These are phyloP conservation scores for Solanum chiquidenum DNA, from an alignment of 257 asterid species.

Conservation along the genomic window DNA sequence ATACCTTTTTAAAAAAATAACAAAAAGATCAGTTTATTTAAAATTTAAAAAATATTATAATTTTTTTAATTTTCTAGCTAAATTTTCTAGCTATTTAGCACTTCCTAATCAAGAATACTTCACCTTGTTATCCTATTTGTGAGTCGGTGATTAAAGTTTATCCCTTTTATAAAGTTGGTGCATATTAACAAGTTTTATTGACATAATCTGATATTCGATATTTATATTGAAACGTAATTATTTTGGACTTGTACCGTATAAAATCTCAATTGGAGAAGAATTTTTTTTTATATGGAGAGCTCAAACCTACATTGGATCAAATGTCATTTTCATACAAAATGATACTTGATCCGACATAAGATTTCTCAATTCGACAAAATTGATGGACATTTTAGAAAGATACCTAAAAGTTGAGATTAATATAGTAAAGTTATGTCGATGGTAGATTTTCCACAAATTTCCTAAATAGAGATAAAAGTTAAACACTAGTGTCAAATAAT, in stretches of 20 bases:
- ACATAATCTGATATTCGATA: not conserved
- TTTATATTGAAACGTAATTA: too few relatives aligned
- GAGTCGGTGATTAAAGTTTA: not conserved
- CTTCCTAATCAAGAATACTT: not conserved
- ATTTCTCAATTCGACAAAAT: not conserved
- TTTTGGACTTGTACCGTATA: too few relatives aligned
- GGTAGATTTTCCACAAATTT: not conserved
- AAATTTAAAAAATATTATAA: too few relatives aligned
- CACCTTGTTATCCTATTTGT: not conserved
- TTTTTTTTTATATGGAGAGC: too few relatives aligned
- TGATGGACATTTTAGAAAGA: not conserved
- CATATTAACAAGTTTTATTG: not conserved
- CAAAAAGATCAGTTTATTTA: too few relatives aligned
- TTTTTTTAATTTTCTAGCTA: accelerated
- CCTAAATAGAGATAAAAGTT: not conserved
- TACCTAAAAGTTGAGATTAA: not conserved
- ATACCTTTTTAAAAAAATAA: too few relatives aligned
- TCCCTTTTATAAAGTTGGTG: not conserved
- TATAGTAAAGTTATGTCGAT: not conserved
- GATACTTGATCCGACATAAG: too few relatives aligned
- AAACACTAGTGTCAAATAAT: not conserved
- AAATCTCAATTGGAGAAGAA: too few relatives aligned
- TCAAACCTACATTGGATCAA: too few relatives aligned
- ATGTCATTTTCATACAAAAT: not conserved
- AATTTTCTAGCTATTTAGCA: too few relatives aligned